phyloP scores from a whole-genome alignment of 768 basidiomycete genomes.

The Tylopilus plumbeoviolaceoides region DNA sequence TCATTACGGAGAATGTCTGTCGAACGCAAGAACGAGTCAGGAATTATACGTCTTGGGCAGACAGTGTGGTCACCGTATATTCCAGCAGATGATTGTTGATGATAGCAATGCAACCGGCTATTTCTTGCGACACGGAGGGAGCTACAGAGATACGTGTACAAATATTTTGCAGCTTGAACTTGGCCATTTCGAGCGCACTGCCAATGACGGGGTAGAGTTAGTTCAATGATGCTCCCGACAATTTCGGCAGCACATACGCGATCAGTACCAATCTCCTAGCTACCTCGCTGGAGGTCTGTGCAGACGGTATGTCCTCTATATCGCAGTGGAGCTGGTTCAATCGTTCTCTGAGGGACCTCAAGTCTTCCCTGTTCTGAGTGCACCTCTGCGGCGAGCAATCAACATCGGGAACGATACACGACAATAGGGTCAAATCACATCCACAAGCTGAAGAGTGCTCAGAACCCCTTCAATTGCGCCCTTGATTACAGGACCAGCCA shows the following conservation, averaged over 20 bases:
- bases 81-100: neutral
- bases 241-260: neutral
- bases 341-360: neutral
- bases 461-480: neutral
- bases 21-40: too few relatives aligned
- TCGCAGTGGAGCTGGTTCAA: neutral
- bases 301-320: neutral
- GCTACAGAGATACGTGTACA: neutral
- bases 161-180: neutral
- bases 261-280: neutral
- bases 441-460: neutral
- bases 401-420: neutral
- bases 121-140: neutral
- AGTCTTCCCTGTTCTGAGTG: constrained; percentile 7
- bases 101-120: neutral
- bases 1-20: too few relatives aligned
- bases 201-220: too few relatives aligned
- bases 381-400: neutral
- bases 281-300: neutral
- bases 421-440: neutral
- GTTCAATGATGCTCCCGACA: too few relatives aligned
- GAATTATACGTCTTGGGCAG: too few relatives aligned
- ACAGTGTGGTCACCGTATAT: neutral
- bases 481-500: neutral
- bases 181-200: neutral